Conservation (phyloP, 2,329 filamentous ascomycete genomes). For the Endoconidiophora laricicola region DNA sequence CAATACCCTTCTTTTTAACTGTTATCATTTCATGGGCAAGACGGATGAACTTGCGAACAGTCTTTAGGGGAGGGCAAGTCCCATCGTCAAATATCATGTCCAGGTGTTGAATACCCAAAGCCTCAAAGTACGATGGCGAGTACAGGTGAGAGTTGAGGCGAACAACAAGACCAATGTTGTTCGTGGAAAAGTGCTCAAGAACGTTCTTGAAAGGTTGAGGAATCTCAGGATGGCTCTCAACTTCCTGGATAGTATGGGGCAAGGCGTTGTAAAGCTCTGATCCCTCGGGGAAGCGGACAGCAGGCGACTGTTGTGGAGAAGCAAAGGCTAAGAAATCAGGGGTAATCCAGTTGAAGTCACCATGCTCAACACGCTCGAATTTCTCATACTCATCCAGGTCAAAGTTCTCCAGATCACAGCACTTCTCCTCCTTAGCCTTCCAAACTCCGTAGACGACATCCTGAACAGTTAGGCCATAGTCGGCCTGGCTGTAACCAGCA, state of each 20-base stretch:
- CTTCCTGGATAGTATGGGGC: conserved; percentile 57
- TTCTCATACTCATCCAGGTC: conserved; percentile 94
- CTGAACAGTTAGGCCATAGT: conserved; percentile 89
- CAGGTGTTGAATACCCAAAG: conserved; percentile 82
- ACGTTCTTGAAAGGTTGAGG: conserved; percentile 92
- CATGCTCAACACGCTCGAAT: conserved; percentile 90
- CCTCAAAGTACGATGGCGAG: conserved; percentile 92
- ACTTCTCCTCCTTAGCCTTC: conserved; percentile 92
- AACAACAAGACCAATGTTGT: conserved; percentile 84
- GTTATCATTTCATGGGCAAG: conserved; percentile 90
- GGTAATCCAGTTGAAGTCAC: conserved; percentile 99
- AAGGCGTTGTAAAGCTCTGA: conserved; percentile 60
- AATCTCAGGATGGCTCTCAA: conserved; percentile 53
- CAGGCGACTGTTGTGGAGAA: conserved; percentile 72
- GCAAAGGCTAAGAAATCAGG: conserved; percentile 92
- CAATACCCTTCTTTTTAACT: conserved; percentile 78
- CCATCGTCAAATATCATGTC: conserved; percentile 99
- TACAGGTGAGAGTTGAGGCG: conserved; percentile 91
- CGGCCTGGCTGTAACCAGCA: conserved; percentile 93
- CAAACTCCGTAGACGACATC: conserved; percentile 97
- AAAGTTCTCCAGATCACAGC: conserved; percentile 84
- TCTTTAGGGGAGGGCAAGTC: conserved; percentile 73
- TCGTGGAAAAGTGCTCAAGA: conserved; percentile 69
- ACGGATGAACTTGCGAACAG: conserved; percentile 90
- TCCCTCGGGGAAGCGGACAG: conserved; percentile 51